Conservation (phyloP, 495 filamentous ascomycete species). For the Collariella sp. region DNA sequence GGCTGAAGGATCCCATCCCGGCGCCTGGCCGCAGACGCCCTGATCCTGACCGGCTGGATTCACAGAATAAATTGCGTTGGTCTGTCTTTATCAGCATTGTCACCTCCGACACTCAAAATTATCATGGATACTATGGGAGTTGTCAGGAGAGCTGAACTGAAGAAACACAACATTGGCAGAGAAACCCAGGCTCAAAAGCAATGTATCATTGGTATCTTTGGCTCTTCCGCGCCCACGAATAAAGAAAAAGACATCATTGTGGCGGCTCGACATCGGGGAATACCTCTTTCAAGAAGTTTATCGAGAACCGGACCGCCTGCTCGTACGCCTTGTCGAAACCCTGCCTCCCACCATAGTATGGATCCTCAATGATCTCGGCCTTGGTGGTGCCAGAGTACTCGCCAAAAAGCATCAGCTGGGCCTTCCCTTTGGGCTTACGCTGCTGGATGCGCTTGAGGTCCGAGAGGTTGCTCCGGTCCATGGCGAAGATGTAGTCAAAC, state of each 20-base stretch:
- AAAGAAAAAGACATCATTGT: slow-evolving; percentile 2
- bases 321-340: slow-evolving; percentile 83
- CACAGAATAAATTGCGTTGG: too few relatives aligned
- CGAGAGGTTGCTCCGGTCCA: slow-evolving; percentile 78
- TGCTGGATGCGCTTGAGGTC: slow-evolving; percentile 56
- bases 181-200: neutral
- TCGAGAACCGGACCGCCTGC: slow-evolving; percentile 71
- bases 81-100: too few relatives aligned
- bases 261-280: slow-evolving; percentile 33
- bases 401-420: slow-evolving; percentile 72
- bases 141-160: too few relatives aligned
- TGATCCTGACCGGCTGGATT: too few relatives aligned
- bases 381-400: slow-evolving; percentile 62
- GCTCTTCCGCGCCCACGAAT: neutral
- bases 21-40: too few relatives aligned
- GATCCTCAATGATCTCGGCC: slow-evolving; percentile 72
- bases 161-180: too few relatives aligned
- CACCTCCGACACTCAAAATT: too few relatives aligned
- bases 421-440: slow-evolving; percentile 45
- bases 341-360: slow-evolving; percentile 78
- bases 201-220: slow-evolving; percentile 3
- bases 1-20: too few relatives aligned
- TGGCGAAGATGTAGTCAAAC: slow-evolving; percentile 91
- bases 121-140: too few relatives aligned
- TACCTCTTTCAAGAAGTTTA: slow-evolving; percentile 55